phyloP scores from a whole-genome alignment of 1,284 basidiomycete genomes.

The Apiotrichum mycotoxinovorans region DNA sequence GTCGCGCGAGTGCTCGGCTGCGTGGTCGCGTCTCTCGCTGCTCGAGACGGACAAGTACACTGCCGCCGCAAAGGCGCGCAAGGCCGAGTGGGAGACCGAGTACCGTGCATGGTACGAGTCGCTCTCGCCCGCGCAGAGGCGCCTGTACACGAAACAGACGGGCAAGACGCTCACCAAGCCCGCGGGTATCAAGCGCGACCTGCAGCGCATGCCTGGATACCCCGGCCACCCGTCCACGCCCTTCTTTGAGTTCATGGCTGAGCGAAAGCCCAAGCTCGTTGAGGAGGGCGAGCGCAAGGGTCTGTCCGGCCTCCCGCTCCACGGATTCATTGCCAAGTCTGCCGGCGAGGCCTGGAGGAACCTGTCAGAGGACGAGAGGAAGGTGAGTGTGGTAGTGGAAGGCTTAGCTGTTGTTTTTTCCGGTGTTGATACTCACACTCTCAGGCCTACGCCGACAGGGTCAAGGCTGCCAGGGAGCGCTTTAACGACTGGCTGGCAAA shows the following conservation, averaged over 20 bases:
- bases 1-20: constrained; percentile 15
- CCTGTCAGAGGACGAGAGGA: constrained; percentile 30
- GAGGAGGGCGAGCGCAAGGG: constrained; percentile 1
- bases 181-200: constrained; percentile 25
- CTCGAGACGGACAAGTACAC: constrained; percentile 14
- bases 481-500: too few relatives aligned
- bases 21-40: constrained; percentile 23
- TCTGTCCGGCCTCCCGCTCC: neutral
- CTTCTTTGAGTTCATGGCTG: constrained; percentile 29
- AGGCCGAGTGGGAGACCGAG: constrained; percentile 17
- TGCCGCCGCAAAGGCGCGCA: constrained; percentile 7
- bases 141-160: constrained; percentile 20
- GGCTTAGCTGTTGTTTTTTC: too few relatives aligned
- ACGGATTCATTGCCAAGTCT: constrained; percentile 17
- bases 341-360: constrained; percentile 32
- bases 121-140: constrained; percentile 22
- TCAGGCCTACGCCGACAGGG: too few relatives aligned
- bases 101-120: constrained; percentile 30
- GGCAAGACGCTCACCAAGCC: constrained; percentile 26
- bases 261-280: constrained; percentile 10
- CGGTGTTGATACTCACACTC: too few relatives aligned
- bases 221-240: constrained; percentile 30
- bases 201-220: constrained; percentile 24
- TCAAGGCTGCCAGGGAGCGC: too few relatives aligned
- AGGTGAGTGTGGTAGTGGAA: constrained; percentile 24